These are phyloP conservation scores for Colletotrichum agaves DNA, from an alignment of 2,329 filamentous ascomycete species.

Conservation along the genomic window DNA sequence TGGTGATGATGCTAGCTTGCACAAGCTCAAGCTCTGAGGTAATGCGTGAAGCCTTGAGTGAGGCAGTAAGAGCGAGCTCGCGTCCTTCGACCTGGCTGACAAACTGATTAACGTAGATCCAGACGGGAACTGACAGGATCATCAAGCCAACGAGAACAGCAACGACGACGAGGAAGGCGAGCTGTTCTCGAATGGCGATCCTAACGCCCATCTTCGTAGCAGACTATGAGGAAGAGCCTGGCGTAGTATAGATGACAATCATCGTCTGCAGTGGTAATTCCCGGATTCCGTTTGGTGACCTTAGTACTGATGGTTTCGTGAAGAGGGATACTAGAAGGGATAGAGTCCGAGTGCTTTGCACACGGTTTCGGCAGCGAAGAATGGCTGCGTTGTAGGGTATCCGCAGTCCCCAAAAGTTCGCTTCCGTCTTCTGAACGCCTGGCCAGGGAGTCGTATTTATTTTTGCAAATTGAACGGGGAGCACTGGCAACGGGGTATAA, in stretches of 20 bases:
- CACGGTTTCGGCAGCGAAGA: constrained; percentile 9
- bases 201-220: constrained; percentile 66
- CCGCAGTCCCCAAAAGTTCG: constrained; percentile 17
- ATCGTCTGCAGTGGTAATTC: constrained; percentile 33
- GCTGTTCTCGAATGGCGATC: constrained; percentile 88
- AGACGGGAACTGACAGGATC: constrained; percentile 82
- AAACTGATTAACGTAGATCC: constrained; percentile 67
- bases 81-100: constrained; percentile 64
- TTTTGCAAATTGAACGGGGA: not conserved
- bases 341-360: constrained; percentile 22
- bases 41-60: constrained; percentile 86
- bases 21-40: constrained; percentile 82
- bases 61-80: constrained; percentile 81
- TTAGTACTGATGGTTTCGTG: constrained; percentile 6
- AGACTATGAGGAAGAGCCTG: constrained; percentile 35
- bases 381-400: constrained; percentile 11
- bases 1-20: constrained; percentile 77
- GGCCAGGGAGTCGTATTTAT: not conserved
- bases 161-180: constrained; percentile 81
- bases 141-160: constrained; percentile 79
- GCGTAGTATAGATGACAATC: constrained; percentile 27
- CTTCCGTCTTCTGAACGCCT: not conserved
- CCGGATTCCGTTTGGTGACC: not conserved
- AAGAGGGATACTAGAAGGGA: not conserved
- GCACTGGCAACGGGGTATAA: not conserved